These are phyloP conservation scores for Potentilla sterilis DNA, from an alignment of 306 rosid species.

Conservation along the genomic window DNA sequence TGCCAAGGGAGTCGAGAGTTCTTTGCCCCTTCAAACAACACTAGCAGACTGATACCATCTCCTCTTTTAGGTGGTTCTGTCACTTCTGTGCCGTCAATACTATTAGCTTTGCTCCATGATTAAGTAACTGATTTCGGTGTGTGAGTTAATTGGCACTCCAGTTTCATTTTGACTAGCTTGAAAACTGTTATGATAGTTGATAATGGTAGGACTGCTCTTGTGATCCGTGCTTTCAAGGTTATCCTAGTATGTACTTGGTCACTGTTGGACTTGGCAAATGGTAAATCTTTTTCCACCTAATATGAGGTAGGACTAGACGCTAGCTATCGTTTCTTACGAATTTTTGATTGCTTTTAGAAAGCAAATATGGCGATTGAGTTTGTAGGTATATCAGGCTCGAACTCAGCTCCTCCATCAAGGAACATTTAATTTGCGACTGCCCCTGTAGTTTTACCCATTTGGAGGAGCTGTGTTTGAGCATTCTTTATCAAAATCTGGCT, in stretches of 20 bases:
- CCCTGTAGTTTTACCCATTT: neutral
- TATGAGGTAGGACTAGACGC: neutral
- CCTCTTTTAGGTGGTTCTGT: neutral
- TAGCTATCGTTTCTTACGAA: neutral
- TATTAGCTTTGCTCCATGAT: neutral
- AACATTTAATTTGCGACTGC: neutral
- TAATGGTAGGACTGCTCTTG: neutral
- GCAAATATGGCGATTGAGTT: neutral
- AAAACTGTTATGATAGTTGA: neutral
- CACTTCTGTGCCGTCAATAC: neutral
- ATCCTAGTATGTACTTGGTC: neutral
- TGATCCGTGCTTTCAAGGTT: neutral
- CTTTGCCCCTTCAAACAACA: conserved; percentile 60
- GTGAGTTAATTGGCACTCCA: neutral
- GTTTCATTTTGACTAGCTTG: neutral
- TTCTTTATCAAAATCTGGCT: neutral
- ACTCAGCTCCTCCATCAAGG: neutral
- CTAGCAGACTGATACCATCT: conserved; percentile 40
- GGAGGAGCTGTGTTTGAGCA: neutral
- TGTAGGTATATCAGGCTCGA: neutral
- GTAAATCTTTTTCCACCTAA: neutral
- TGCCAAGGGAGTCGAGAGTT: conserved; percentile 72
- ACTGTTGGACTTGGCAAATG: neutral
- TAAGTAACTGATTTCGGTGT: neutral
- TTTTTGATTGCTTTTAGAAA: neutral